Evolutionary conservation across 345 rosid species (phyloP), one percentile per base, ranked within the genome.

Genomic region (Citrus australasica): DNA sequence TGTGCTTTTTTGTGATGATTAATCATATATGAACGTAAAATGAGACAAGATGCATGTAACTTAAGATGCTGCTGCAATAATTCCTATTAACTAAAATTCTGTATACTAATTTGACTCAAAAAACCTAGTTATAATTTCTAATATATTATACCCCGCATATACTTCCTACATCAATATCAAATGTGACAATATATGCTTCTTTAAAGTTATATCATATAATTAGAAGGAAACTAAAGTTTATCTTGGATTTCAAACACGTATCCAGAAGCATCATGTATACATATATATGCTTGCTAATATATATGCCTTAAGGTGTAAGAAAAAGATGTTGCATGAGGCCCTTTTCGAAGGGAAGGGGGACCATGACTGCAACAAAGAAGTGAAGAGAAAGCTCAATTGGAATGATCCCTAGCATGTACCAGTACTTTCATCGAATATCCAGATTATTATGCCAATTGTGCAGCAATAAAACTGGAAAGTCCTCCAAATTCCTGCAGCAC

Each of bases 341-440:
- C 71, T 35, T 75, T 76, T 78, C 28, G 60, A 19, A 73, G 65
- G n/a, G 46, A 79, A 75, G 74, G 84, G 85, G 88, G 84, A 81
- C 88, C 86, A 79, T 80, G 58, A 62, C 28, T 51, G 72, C 55
- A 79, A 79, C 71, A 51, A 33, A 38, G 66, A 53, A 64, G 65
- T 60, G 72, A 79, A 79, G 71, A 68, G 53, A 27, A 79, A 55
- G 67, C 68, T 79, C 69, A 68, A 59, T 55, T 58, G 81, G 89
- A 86, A 83, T 86, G 68, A 83, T 79, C 81, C 85, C 21, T 53
- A 21, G 86, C 71, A 86, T 82, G 71, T 81, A 69, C 86, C 65
- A 10, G 19, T 67, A 42, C 25, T 75, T 70, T 46, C 28, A 71
- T 56, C 48, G 85, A 72, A 84, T 84, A 83, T 87, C 84, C 87